Evolutionary conservation across 371 early-diverging fungal species (phyloP).

Genomic region (Entomophthora muscae): DNA sequence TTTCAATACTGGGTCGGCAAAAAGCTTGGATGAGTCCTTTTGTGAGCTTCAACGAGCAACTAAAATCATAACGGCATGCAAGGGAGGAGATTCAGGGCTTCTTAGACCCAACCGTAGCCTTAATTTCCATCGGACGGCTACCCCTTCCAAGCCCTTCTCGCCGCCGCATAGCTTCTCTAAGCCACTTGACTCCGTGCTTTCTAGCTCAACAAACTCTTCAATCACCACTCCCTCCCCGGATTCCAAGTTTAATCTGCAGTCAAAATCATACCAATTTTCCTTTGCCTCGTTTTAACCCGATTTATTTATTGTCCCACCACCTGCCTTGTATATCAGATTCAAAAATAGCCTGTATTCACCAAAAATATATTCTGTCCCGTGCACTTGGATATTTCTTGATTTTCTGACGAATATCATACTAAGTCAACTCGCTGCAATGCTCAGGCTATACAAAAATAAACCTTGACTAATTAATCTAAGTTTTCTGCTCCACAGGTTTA

Average conservation of each 20-base stretch:
- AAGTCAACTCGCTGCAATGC: no score
- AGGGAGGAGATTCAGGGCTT: conserved; percentile 1
- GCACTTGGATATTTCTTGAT: no score
- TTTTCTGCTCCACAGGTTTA: no score
- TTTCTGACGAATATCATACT: no score
- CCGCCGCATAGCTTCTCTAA: conserved; percentile 6
- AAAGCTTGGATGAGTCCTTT: neutral
- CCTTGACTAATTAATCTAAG: no score
- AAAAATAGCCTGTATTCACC: no score
- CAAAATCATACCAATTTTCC: neutral
- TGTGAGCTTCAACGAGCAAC: neutral
- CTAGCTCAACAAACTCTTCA: neutral
- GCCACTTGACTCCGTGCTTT: neutral
- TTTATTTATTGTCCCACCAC: neutral
- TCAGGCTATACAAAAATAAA: no score
- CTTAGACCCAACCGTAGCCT: neutral
- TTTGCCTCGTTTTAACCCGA: neutral
- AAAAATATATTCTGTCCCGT: no score
- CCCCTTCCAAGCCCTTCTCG: conserved; percentile 3
- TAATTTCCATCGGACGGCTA: neutral
- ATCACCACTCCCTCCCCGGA: neutral
- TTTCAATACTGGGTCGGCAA: neutral
- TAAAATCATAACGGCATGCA: neutral
- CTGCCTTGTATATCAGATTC: neutral
- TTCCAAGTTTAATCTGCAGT: neutral